Conservation (phyloP, 305 asterid genomes). For the Solanum hybrid region DNA sequence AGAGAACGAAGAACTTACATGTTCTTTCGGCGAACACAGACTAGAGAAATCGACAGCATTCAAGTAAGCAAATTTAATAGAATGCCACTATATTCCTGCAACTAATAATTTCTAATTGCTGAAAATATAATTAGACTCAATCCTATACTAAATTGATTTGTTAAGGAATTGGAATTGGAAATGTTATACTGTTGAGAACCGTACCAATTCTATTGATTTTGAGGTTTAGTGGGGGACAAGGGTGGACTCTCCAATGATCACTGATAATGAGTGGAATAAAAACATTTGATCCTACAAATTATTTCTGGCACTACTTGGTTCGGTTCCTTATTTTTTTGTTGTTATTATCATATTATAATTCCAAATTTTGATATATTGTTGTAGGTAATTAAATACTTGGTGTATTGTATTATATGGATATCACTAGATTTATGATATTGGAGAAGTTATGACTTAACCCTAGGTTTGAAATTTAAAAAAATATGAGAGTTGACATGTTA, state of each 20-base stretch:
- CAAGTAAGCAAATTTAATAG: background rate
- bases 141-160: background rate
- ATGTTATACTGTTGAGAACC: background rate
- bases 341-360: background rate
- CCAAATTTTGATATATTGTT: background rate
- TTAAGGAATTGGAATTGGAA: background rate
- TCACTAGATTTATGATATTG: background rate
- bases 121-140: background rate
- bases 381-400: background rate
- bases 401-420: background rate
- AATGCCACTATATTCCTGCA: background rate
- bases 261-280: background rate
- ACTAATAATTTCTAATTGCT: background rate
- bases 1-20: background rate
- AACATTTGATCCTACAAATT: background rate
- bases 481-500: too few relatives aligned
- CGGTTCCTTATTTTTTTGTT: background rate
- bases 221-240: background rate
- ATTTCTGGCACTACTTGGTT: background rate
- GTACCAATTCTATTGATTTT: background rate
- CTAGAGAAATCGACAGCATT: background rate
- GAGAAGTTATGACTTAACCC: background rate
- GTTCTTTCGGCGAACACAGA: background rate
- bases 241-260: background rate
- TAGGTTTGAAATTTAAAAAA: too few relatives aligned